phyloP scores from a whole-genome alignment of 139 green algal species.

The Closterium sp. region DNA sequence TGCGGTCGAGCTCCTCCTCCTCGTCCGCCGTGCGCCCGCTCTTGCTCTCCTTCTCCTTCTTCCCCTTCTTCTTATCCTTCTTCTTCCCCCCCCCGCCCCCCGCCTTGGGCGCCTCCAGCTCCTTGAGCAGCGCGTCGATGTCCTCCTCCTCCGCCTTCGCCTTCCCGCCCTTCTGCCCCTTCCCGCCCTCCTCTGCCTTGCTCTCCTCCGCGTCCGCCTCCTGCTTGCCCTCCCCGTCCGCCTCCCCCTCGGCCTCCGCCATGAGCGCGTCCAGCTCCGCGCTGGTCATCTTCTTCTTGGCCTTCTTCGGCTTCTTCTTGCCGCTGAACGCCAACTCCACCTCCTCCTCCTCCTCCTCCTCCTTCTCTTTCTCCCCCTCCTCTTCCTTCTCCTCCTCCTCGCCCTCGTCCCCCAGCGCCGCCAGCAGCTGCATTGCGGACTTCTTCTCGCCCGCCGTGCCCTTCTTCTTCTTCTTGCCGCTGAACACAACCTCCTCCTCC shows the following conservation, averaged over 20 bases:
- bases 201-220: conserved; percentile 54
- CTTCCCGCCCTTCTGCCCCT: conserved; percentile 56
- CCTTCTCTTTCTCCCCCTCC: not conserved
- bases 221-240: conserved; percentile 38
- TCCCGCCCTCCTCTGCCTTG: conserved; percentile 65
- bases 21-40: conserved; percentile 47
- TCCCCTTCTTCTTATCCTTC: conserved; percentile 58
- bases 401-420: conserved; percentile 33
- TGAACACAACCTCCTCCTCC: not conserved
- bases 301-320: conserved; percentile 46
- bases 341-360: conserved; percentile 31
- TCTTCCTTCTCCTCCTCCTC: not conserved
- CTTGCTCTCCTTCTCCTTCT: conserved; percentile 38
- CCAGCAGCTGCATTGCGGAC: conserved; percentile 28
- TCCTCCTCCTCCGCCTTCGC: conserved; percentile 13
- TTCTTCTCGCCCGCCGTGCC: conserved; percentile 5
- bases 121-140: conserved; percentile 22
- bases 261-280: not conserved
- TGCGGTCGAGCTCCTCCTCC: conserved; percentile 51
- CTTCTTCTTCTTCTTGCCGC: conserved; percentile 15
- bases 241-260: not conserved
- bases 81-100: conserved; percentile 52
- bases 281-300: conserved; percentile 17
- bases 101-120: conserved; percentile 59
- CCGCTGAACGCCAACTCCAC: not conserved